Evolutionary conservation across 176 grass and related monocot species (phyloP).

Genomic region (Eremochloa ophiuroides): DNA sequence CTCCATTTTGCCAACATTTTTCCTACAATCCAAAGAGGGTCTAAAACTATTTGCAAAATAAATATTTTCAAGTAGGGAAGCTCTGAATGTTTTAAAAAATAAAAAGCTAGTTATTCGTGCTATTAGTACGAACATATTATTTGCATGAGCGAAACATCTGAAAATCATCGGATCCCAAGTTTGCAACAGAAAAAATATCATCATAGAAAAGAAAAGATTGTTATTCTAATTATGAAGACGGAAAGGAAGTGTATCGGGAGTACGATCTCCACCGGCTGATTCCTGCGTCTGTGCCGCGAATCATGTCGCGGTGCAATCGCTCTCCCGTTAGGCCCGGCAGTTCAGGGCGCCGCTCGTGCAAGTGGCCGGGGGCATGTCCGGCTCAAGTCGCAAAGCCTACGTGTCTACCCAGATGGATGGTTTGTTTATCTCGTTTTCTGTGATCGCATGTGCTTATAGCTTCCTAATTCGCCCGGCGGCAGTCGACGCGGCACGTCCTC

Average conservation of each 20-base stretch:
- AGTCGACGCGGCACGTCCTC: neutral
- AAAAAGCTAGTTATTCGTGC: no score
- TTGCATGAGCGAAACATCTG: neutral
- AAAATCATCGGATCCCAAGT: neutral
- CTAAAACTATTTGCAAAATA: no score
- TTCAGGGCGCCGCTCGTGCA: neutral
- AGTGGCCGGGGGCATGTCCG: neutral
- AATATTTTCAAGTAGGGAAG: no score
- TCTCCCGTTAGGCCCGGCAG: neutral
- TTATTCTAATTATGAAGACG: no score
- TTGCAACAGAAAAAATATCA: neutral
- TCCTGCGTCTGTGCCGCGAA: slow-evolving; percentile 7
- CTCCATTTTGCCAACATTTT: no score
- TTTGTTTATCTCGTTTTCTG: neutral
- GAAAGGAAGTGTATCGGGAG: neutral
- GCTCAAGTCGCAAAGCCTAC: slow-evolving; percentile 9
- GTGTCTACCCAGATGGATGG: neutral
- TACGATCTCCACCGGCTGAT: neutral
- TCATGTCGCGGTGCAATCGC: neutral
- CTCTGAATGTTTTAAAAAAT: no score
- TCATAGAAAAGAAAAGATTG: no score
- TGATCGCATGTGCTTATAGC: slow-evolving; percentile 5
- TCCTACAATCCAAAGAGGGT: no score
- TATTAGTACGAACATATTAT: no score
- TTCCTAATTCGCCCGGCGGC: neutral